Percentiles rank a stretch among this genome's conserved stretches.
phyloP scores from a whole-genome alignment of 2,329 filamentous ascomycete species.

The Neopestalotiopsis clavispora region DNA sequence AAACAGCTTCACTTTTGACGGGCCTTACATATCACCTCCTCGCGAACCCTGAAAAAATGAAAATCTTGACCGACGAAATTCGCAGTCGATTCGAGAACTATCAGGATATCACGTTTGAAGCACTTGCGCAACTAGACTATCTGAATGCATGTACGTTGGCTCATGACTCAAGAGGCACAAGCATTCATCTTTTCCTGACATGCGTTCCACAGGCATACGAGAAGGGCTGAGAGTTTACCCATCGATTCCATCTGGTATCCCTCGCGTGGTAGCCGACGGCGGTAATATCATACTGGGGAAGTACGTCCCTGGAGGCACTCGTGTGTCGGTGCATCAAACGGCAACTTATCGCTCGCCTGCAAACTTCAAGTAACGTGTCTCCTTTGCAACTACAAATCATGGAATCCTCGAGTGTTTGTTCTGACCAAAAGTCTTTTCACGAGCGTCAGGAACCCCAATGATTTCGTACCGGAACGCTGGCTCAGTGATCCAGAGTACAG shows the following conservation, averaged over 20 bases:
- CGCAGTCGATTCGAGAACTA: background rate
- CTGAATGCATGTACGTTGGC: slow-evolving; percentile 10
- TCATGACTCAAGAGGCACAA: too few relatives aligned
- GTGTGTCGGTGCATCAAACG: slow-evolving; percentile 24
- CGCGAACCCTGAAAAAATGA: slow-evolving; percentile 1
- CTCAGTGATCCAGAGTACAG: slow-evolving; percentile 24
- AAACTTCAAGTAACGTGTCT: slow-evolving; percentile 22
- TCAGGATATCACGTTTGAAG: background rate
- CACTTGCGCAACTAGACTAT: slow-evolving; percentile 7
- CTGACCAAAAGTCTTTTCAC: slow-evolving; percentile 47
- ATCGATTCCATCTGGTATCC: slow-evolving; percentile 20
- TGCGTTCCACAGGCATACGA: slow-evolving; percentile 13
- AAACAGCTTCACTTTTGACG: slow-evolving; percentile 7
- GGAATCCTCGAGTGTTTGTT: slow-evolving; percentile 43
- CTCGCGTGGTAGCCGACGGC: slow-evolving; percentile 22
- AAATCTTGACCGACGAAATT: slow-evolving; percentile 6
- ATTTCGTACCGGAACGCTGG: slow-evolving; percentile 29
- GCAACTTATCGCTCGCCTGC: slow-evolving; percentile 20
- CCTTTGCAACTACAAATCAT: slow-evolving; percentile 40
- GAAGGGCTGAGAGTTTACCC: slow-evolving; percentile 26
- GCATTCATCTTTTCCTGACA: background rate
- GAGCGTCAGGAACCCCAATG: slow-evolving; percentile 26
- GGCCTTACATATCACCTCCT: slow-evolving; percentile 14
- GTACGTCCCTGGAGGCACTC: slow-evolving; percentile 19
- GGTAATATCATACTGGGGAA: slow-evolving; percentile 17